Evolutionary conservation across 805 yeast species (phyloP), one percentile per base, ranked within the genome.

Genomic region (Candida railenensis): DNA sequence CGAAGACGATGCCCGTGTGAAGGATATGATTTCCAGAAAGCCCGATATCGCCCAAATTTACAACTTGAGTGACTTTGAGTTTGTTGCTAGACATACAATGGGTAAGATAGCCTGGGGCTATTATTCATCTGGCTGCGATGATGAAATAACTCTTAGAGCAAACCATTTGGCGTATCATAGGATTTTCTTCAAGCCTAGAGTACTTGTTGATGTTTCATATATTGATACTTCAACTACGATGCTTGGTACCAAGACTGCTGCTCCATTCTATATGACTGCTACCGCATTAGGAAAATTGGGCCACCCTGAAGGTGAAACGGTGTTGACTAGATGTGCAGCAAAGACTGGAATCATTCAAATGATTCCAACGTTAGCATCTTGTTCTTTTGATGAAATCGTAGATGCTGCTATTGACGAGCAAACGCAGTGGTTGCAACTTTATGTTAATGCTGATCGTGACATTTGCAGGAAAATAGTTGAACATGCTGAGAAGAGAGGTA

Each of bases 251-350:
- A 69, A 74, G 43, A 73, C 82, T 1, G 69, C 78, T 15, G 87
- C 83, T 12, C 98, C 98, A 14, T 89, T 92, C 63, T 92, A 91
- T 61, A 81, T 86, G 45, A 78, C 92, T 34, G 98, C 98, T 1
- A 89, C 98, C 4, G 98, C 97, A 0, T 73, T 90, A 51, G 97
- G 96, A 33, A 86, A 84, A 59, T 76, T 92, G 54, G 98, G 97
- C 3, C 94, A 91, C 59, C 89, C 89, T 2, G 97, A 89, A 36
- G 98, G 98, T 47, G 98, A 92, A 65, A 80, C 81, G 48, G 89
- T 85, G 15, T 78, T 92, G 52, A 89, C 97, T 1, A 74, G 85
- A 58, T 89, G 89, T n/a, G 87, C 95, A 22, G 89, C 82, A 36
- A 74, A 77, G 47, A 85, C 87, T 46, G 81, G 59, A 15, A 55